Base-by-base conservation (phyloP, 176 grass and related monocot species). In the Echinochloa phyllopogon region DNA sequence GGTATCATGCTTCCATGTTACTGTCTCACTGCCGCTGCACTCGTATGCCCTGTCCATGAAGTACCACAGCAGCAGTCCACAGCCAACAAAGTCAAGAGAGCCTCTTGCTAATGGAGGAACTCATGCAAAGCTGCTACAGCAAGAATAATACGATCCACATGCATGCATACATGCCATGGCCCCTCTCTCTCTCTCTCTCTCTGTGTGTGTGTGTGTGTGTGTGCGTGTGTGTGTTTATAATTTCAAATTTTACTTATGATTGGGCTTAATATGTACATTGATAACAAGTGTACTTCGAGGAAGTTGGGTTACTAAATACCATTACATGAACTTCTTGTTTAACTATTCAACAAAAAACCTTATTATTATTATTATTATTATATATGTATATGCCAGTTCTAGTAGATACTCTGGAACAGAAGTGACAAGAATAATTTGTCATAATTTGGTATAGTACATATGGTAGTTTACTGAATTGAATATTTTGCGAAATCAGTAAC, bases 1-100 rank as follows among this genome's bases (percentile, higher is more conserved):
- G 23, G 42, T 69, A 82, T 84, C 48, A 84, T 84, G 87, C 48
- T 84, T 79, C 81, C 87, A 88, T 88, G 87, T 79, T 88, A 84
- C 75, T 57, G 57, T 49, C 20, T 84, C 74, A 48, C 66, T 88
- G 75, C 75, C 58, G 53, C 58, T 67, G 48, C 81, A 80, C 75
- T 80, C 87, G 47, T 74, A 84, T 80, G 68, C 75, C 37, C 67
- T 73, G 65, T 18, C 86, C 73, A 61, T 62, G n/a, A 63, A 60
- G 63, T 62, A 70, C 80, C 16, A 49, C 69, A 72, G 44, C 49
- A 60, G 29, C 4, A 68, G 65, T 49, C 44, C 44, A 50, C 14
- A 41, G 44, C 21, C 67, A 86, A 42, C 64, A 83, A 88, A 83
- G 86, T 83, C 79, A 88, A 77, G 16, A 47, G 56, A 72, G 44